Base-by-base conservation (phyloP, 306 rosid species). In the Corylus avellana region DNA sequence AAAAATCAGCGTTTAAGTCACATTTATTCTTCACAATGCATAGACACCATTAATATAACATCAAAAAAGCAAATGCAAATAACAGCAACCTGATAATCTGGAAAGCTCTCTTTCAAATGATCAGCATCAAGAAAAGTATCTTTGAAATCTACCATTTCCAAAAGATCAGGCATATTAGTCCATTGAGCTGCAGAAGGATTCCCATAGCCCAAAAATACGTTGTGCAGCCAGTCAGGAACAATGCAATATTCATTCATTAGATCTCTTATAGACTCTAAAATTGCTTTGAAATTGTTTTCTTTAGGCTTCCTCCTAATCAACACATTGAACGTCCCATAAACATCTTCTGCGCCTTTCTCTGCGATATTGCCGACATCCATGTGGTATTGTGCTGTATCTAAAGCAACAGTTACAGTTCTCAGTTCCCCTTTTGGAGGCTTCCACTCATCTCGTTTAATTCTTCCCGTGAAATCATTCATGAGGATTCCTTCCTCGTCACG, bases 261-360 rank as follows among this genome's bases (percentile, higher is more conserved):
- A 84, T 95, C 99, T 84, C 96, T 93, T 79, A 95, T 91, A 51
- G 99, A 95, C 72, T 95, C 98, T 76, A 95, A 86, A 84, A 95
- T 95, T 71, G 99, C 99, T 89, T 95, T 95, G 78, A 95, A 95
- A 77, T 95, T 95, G 86, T 95, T 95, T 85, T 95, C 99, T 85
- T 95, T 95, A 12, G 99, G 99, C 83, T 93, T 95, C 88, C 99
- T 95, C 87, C 99, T 90, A 96, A 93, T 89, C 86, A 95, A 84
- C 78, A 95, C 82, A 82, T 95, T 90, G 81, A 95, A 95, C 44
- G 99, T 81, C 81, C 98, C 93, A 79, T 95, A 95, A 76, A 91
- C 98, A 93, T 95, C 99, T 27, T 93, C 99, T 75, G 86, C 72
- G 55, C 98, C 98, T 83, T 88, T 90, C 81, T 93, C 93, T 32